A percentile compares a stretch with the other conserved stretches of the same genome.
These are phyloP conservation scores for Ganoderma leucocontextum DNA, from an alignment of 1,284 basidiomycete species.

Conservation along the genomic window DNA sequence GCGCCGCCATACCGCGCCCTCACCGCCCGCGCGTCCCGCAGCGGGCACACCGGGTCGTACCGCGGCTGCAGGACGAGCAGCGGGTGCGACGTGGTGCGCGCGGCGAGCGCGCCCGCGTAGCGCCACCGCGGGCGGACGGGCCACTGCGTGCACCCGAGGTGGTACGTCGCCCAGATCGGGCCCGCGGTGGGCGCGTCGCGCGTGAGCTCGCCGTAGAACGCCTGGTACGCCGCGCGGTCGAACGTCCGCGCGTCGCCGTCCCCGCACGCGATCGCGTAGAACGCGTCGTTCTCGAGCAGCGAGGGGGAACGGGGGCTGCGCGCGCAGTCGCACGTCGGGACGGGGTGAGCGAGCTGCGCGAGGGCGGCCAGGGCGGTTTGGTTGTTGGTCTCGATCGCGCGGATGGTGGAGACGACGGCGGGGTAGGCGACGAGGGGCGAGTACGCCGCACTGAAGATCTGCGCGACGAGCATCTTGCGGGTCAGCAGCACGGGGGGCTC, in stretches of 20 bases:
- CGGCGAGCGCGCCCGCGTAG: slow-evolving; percentile 29
- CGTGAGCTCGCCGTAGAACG: slow-evolving; percentile 41
- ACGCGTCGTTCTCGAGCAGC: slow-evolving; percentile 39
- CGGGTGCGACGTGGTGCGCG: slow-evolving; percentile 39
- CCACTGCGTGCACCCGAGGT: slow-evolving; percentile 29
- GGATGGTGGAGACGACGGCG: slow-evolving; percentile 43
- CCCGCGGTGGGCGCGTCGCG: slow-evolving; percentile 42
- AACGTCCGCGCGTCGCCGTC: slow-evolving; percentile 47
- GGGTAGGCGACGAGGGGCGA: slow-evolving; percentile 45
- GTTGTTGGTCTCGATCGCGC: slow-evolving; percentile 48
- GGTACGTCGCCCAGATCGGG: slow-evolving; percentile 28
- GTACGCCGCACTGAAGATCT: slow-evolving; percentile 48
- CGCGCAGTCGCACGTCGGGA: slow-evolving; percentile 34
- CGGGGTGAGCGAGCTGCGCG: slow-evolving; percentile 26
- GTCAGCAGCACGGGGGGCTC: slow-evolving; percentile 30
- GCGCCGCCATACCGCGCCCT: slow-evolving; percentile 28
- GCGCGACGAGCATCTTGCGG: slow-evolving; percentile 27
- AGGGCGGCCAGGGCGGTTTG: slow-evolving; percentile 42
- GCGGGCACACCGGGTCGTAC: slow-evolving; percentile 33
- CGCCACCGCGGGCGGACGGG: slow-evolving; percentile 28
- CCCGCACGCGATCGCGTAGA: slow-evolving; percentile 47
- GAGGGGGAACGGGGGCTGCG: slow-evolving; percentile 39
- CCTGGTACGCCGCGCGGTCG: slow-evolving; percentile 10
- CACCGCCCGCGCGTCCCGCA: slow-evolving; percentile 27
- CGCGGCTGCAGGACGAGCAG: slow-evolving; percentile 28